Evolutionary conservation across 495 filamentous ascomycete genomes (phyloP).

Genomic region (Talaromyces ruber): DNA sequence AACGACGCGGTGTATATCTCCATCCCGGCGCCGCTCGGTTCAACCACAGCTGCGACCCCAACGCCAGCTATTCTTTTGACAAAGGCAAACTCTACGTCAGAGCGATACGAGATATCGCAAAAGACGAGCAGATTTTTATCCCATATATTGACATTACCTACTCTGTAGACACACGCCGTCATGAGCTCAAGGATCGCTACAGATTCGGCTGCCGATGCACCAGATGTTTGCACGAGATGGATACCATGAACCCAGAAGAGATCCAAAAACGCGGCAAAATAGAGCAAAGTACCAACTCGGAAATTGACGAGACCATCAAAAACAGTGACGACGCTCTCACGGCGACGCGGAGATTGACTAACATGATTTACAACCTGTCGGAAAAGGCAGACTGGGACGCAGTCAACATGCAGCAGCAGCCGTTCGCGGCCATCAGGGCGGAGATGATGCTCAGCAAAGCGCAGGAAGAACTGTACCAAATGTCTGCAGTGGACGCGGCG

Average conservation of each 20-base stretch:
- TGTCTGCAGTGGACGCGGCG: conserved; percentile 11
- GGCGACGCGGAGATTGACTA: neutral
- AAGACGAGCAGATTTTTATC: conserved; percentile 56
- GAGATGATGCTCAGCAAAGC: neutral
- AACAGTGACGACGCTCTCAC: neutral
- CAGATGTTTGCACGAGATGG: conserved; percentile 31
- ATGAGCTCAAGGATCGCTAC: conserved; percentile 47
- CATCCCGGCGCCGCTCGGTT: conserved; percentile 48
- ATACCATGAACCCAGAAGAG: conserved; percentile 16
- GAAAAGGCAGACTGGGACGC: neutral
- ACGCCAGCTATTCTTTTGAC: conserved; percentile 56
- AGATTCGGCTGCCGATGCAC: conserved; percentile 59
- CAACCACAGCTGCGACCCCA: conserved; percentile 68
- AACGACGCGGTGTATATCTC: conserved; percentile 53
- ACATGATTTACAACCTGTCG: neutral
- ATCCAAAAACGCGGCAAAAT: neutral
- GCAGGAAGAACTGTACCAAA: neutral
- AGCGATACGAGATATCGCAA: conserved; percentile 36
- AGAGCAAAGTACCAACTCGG: neutral
- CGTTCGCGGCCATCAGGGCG: neutral
- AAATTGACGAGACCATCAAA: neutral
- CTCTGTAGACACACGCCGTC: conserved; percentile 34
- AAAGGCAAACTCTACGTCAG: conserved; percentile 36
- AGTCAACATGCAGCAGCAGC: neutral
- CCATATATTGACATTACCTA: conserved; percentile 59